Conservation (phyloP, 1,284 basidiomycete genomes). For the Bondarzewia mesenterica region DNA sequence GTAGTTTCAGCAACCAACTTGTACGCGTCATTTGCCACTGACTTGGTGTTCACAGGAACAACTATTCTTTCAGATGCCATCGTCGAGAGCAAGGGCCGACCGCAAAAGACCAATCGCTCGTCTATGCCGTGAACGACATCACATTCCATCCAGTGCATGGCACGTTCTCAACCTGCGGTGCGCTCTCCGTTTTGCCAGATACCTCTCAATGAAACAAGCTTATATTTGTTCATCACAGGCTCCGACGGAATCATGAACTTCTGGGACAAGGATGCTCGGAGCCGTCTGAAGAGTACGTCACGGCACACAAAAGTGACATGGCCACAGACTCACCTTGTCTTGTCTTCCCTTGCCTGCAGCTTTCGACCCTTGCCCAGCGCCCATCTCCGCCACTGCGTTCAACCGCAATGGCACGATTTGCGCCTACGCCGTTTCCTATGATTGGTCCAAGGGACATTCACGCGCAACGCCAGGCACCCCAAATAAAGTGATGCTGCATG, state of each 20-base stretch:
- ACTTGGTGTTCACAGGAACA: conserved; percentile 43
- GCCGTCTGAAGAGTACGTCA: conserved; percentile 78
- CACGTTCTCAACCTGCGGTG: conserved; percentile 91
- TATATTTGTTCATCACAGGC: too few relatives aligned
- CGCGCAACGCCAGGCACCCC: conserved; percentile 76
- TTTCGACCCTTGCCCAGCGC: conserved; percentile 61
- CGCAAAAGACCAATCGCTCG: conserved; percentile 70
- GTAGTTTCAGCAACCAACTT: conserved; percentile 18
- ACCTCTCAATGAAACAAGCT: too few relatives aligned
- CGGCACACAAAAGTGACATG: too few relatives aligned
- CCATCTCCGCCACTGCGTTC: conserved; percentile 72
- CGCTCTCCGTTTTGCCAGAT: too few relatives aligned
- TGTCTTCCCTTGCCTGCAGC: conserved; percentile 39
- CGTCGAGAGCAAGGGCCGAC: conserved; percentile 65
- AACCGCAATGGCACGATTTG: conserved; percentile 84
- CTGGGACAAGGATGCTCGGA: conserved; percentile 89
- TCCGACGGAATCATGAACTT: conserved; percentile 78
- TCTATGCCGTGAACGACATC: conserved; percentile 90
- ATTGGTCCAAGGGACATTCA: conserved; percentile 86
- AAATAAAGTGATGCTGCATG: conserved; percentile 87
- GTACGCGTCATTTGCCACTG: not conserved
- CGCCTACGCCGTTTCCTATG: conserved; percentile 85
- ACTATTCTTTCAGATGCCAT: conserved; percentile 97
- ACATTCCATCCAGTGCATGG: conserved; percentile 90
- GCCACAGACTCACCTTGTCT: too few relatives aligned